Percentiles rank a stretch among this genome's conserved stretches.
Evolutionary conservation across 2,329 filamentous ascomycete species (phyloP).

Genomic region (Periglandula ipomoeae): DNA sequence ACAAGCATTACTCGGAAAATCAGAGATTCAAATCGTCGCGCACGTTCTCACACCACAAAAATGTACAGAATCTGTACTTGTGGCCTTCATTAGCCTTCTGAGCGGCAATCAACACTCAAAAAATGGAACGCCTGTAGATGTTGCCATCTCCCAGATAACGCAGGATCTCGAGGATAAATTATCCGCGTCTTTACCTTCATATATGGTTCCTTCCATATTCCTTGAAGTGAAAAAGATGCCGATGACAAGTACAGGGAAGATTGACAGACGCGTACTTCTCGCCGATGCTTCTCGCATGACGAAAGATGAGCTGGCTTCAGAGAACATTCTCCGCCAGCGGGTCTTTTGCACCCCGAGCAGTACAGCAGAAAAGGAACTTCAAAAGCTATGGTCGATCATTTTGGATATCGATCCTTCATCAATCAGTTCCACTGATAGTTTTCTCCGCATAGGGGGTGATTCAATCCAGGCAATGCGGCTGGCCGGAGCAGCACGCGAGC

Average conservation of each 20-base stretch:
- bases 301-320: too few species aligned
- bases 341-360: too few species aligned
- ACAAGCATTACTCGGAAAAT: too few species aligned
- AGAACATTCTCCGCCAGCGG: background rate
- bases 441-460: slow-evolving; percentile 7
- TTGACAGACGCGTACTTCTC: background rate
- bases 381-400: background rate
- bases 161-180: too few species aligned
- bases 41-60: too few species aligned
- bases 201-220: background rate
- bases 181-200: background rate
- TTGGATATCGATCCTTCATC: background rate
- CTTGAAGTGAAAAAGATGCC: background rate
- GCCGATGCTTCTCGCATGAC: background rate
- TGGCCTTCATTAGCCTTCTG: too few species aligned
- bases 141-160: too few species aligned
- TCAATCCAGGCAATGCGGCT: background rate
- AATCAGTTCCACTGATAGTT: slow-evolving; percentile 23
- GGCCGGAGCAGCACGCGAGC: background rate
- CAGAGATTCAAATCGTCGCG: too few species aligned
- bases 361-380: too few species aligned
- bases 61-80: too few species aligned
- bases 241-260: background rate
- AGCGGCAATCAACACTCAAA: too few species aligned
- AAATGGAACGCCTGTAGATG: too few species aligned